A percentile compares a stretch with the other conserved stretches of the same genome.
Evolutionary conservation across 2,329 filamentous ascomycete genomes (phyloP).

Genomic region (Calonectria honghensis): DNA sequence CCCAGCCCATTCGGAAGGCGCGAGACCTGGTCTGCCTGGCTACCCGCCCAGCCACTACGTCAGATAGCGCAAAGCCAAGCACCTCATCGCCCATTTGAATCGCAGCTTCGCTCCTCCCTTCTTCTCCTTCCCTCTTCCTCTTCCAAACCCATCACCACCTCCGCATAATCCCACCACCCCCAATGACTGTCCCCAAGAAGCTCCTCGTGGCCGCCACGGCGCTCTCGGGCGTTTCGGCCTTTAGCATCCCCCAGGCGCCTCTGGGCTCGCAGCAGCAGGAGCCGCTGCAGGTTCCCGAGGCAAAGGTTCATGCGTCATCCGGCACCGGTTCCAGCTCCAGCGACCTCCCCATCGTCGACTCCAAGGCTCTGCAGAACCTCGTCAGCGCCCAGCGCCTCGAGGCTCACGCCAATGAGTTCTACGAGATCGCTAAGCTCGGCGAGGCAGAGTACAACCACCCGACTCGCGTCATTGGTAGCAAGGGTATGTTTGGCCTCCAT

Average conservation of each 20-base stretch:
- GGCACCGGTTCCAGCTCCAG: constrained; percentile 38
- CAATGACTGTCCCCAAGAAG: constrained; percentile 52
- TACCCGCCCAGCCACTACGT: constrained; percentile 27
- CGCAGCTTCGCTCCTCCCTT: constrained; percentile 27
- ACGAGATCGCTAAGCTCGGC: constrained; percentile 75
- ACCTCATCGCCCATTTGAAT: constrained; percentile 35
- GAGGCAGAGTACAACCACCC: constrained; percentile 79
- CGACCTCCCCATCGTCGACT: constrained; percentile 68
- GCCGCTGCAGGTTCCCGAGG: constrained; percentile 32
- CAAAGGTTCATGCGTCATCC: constrained; percentile 39
- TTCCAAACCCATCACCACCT: neutral
- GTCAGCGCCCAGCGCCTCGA: constrained; percentile 76
- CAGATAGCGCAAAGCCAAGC: constrained; percentile 27
- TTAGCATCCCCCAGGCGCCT: constrained; percentile 51
- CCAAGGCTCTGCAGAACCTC: constrained; percentile 72
- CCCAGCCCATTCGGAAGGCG: constrained; percentile 14
- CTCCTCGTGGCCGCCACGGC: constrained; percentile 54
- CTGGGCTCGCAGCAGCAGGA: constrained; percentile 19
- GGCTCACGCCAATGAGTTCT: constrained; percentile 76
- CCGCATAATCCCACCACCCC: neutral
- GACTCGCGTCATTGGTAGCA: constrained; percentile 81
- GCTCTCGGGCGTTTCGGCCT: constrained; percentile 52
- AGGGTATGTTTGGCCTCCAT: constrained; percentile 65
- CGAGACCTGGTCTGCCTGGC: constrained; percentile 4
- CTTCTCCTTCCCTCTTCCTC: constrained; percentile 24